A percentile compares a stretch with the other conserved stretches of the same genome.
Conservation (phyloP, 2,329 filamentous ascomycete genomes). For the Xenosphaeropsis pyriputrescens region DNA sequence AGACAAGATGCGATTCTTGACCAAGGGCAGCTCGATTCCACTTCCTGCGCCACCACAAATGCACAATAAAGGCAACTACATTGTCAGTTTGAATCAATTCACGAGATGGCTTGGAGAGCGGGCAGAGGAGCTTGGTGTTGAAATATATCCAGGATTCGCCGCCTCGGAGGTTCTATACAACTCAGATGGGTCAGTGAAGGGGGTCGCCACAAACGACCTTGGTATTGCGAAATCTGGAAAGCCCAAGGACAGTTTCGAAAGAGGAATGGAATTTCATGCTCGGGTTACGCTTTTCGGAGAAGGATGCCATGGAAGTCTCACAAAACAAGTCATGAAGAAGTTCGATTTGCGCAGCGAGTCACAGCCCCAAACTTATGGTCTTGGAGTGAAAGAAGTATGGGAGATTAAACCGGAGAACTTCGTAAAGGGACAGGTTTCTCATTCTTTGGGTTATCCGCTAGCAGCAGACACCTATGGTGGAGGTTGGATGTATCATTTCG, state of each 20-base stretch:
- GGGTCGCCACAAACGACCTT: constrained; percentile 91
- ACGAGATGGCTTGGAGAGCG: constrained; percentile 91
- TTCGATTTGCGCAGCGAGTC: constrained; percentile 81
- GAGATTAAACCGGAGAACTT: constrained; percentile 91
- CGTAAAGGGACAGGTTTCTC: constrained; percentile 67
- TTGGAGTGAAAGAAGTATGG: constrained; percentile 96
- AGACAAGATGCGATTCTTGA: constrained; percentile 91
- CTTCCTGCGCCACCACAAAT: constrained; percentile 89
- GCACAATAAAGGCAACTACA: constrained; percentile 97
- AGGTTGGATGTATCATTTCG: constrained; percentile 99
- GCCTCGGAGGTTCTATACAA: constrained; percentile 86
- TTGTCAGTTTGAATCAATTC: constrained; percentile 88
- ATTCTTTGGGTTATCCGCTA: constrained; percentile 88
- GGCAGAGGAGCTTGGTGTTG: constrained; percentile 91
- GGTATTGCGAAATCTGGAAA: constrained; percentile 71
- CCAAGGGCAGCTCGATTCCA: constrained; percentile 62
- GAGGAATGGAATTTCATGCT: constrained; percentile 97
- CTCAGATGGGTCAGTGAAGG: constrained; percentile 74
- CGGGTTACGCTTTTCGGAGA: constrained; percentile 83
- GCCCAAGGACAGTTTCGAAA: constrained; percentile 81
- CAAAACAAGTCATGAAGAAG: constrained; percentile 89
- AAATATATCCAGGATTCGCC: constrained; percentile 92
- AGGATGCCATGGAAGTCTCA: constrained; percentile 89
- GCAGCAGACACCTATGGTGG: constrained; percentile 85
- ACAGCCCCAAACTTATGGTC: constrained; percentile 86